Evolutionary conservation across 1,284 basidiomycete genomes (phyloP).

Genomic region (Ustilago tritici): DNA sequence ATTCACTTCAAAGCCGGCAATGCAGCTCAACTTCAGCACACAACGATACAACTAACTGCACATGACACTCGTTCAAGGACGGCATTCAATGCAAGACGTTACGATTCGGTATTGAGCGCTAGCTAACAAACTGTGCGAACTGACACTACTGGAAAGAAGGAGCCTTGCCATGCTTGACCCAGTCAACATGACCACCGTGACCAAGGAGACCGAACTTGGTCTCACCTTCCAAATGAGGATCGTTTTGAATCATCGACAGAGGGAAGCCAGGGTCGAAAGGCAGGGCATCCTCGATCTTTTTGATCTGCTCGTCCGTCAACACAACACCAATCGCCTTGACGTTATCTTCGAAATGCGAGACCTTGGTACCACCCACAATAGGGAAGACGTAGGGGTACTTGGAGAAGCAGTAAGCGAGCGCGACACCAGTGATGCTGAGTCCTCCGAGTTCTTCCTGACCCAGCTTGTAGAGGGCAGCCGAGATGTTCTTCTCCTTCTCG

Average conservation of each 20-base stretch:
- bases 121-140: background rate
- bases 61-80: no score
- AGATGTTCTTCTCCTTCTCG: conserved; percentile 52
- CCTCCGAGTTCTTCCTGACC: conserved; percentile 49
- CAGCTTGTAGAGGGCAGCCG: conserved; percentile 55
- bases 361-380: conserved; percentile 55
- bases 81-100: background rate
- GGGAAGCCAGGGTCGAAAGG: conserved; percentile 66
- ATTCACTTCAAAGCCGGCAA: conserved; percentile 1
- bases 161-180: conserved; percentile 47
- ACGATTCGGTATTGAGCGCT: background rate
- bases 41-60: background rate
- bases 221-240: conserved; percentile 39
- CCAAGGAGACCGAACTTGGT: conserved; percentile 23
- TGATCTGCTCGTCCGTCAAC: conserved; percentile 53
- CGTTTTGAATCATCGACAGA: conserved; percentile 29
- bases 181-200: conserved; percentile 49
- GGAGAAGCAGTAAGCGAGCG: conserved; percentile 51
- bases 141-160: conserved; percentile 31
- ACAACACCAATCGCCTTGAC: conserved; percentile 48
- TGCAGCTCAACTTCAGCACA: background rate
- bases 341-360: conserved; percentile 57
- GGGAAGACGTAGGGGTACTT: conserved; percentile 51
- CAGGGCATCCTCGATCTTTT: conserved; percentile 48
- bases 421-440: conserved; percentile 40